These are phyloP conservation scores for Metschnikowia rubicola DNA, from an alignment of 805 yeast genomes.

Conservation along the genomic window DNA sequence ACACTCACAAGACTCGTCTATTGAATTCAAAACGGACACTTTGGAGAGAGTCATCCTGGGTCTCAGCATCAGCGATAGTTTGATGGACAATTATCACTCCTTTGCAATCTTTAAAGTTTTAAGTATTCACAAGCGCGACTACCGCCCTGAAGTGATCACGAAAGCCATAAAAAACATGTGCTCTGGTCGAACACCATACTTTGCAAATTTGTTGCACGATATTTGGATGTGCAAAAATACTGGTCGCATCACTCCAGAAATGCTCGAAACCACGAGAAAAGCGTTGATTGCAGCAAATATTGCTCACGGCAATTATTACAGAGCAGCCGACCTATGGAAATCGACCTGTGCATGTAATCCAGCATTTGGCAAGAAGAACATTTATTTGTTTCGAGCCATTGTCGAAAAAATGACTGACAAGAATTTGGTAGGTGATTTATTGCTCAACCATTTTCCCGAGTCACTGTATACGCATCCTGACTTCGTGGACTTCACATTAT, in stretches of 20 bases:
- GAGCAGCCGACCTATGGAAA: constrained; percentile 20
- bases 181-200: constrained; percentile 12
- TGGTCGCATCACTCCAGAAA: neutral
- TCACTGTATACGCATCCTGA: constrained; percentile 6
- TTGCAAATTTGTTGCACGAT: constrained; percentile 19
- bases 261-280: neutral
- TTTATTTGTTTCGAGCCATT: neutral
- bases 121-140: neutral
- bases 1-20: neutral
- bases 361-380: constrained; percentile 5
- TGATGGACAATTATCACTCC: constrained; percentile 11
- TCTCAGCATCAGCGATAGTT: constrained; percentile 8
- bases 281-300: constrained; percentile 14
- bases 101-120: constrained; percentile 13
- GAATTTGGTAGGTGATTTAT: neutral
- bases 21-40: constrained; percentile 4
- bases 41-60: constrained; percentile 8
- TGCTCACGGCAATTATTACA: constrained; percentile 11
- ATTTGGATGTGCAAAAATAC: neutral
- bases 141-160: neutral
- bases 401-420: neutral
- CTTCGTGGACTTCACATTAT: constrained; percentile 15
- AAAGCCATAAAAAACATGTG: constrained; percentile 12
- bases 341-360: neutral
- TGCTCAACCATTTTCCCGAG: constrained; percentile 4